A percentile compares a stretch with the other conserved stretches of the same genome.
Conservation (phyloP, 768 basidiomycete genomes). For the Lentinula aciculospora region DNA sequence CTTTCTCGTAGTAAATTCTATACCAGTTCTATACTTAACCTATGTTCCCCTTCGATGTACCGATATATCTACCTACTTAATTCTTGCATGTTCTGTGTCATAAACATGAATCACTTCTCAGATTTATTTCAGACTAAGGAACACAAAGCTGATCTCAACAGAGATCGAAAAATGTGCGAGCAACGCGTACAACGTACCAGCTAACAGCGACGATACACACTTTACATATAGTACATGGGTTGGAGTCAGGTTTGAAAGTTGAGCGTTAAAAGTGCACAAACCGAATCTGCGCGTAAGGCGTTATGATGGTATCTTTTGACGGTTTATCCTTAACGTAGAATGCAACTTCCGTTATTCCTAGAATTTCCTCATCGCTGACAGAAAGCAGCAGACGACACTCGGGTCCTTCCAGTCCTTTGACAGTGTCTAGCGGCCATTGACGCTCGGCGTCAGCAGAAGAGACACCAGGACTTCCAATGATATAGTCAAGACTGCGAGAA, state of each 20-base stretch:
- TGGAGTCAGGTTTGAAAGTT: background rate
- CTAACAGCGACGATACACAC: too few relatives aligned
- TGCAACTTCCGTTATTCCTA: constrained; percentile 51
- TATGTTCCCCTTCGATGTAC: background rate
- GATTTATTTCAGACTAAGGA: background rate
- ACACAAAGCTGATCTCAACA: too few relatives aligned
- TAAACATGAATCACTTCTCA: background rate
- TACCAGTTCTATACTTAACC: too few relatives aligned
- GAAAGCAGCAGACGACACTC: constrained; percentile 16
- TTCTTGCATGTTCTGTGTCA: background rate
- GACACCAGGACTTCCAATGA: constrained; percentile 37
- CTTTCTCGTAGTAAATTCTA: background rate
- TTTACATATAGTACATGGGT: too few relatives aligned
- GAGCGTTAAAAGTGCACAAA: background rate
- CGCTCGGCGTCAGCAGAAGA: constrained; percentile 17
- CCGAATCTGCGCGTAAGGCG: background rate
- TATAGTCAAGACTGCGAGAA: constrained; percentile 36
- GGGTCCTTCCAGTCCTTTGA: constrained; percentile 29
- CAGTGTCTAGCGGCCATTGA: constrained; percentile 39
- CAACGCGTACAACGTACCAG: too few relatives aligned
- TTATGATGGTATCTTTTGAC: background rate
- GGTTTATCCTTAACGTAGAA: constrained; percentile 20
- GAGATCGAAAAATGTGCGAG: background rate
- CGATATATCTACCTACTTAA: background rate
- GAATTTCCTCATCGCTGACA: constrained; percentile 25